phyloP scores from a whole-genome alignment of 169 alveolate genomes.

The Plasmodium vinckei region DNA sequence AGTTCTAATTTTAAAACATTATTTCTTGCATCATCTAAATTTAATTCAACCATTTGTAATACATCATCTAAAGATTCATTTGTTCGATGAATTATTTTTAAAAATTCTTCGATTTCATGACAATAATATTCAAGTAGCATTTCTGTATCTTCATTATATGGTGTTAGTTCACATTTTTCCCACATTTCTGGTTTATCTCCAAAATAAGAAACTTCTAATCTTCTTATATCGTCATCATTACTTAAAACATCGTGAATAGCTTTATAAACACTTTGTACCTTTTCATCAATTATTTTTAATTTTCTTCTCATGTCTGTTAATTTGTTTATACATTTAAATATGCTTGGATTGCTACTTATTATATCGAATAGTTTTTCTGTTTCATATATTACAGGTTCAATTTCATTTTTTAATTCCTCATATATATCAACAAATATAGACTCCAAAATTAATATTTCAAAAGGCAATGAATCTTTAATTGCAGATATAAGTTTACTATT shows the following conservation, averaged over 20 bases:
- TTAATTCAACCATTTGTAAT: conserved; percentile 86
- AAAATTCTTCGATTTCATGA: conserved; percentile 86
- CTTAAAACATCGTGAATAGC: conserved; percentile 81
- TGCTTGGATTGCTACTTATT: conserved; percentile 78
- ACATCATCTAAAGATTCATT: conserved; percentile 87
- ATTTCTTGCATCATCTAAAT: conserved; percentile 86
- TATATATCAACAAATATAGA: conserved; percentile 80
- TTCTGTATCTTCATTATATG: conserved; percentile 83
- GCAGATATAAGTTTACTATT: conserved; percentile 68
- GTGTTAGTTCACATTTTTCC: conserved; percentile 80
- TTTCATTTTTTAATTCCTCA: conserved; percentile 78
- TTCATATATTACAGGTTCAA: conserved; percentile 77
- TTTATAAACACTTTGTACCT: conserved; percentile 81
- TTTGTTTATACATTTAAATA: conserved; percentile 80
- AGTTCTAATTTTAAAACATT: conserved; percentile 84
- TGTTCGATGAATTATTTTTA: conserved; percentile 79
- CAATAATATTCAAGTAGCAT: conserved; percentile 85
- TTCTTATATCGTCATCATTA: conserved; percentile 81
- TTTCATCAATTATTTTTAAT: conserved; percentile 78
- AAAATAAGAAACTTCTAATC: conserved; percentile 84
- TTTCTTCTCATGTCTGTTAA: conserved; percentile 81
- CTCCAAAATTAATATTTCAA: conserved; percentile 81
- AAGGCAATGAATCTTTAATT: conserved; percentile 77
- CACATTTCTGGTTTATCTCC: conserved; percentile 81
- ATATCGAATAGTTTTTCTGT: conserved; percentile 78